A percentile compares a stretch with the other conserved stretches of the same genome.
Evolutionary conservation across 108 stramenopile genomes (phyloP).

Genomic region (Hondaea fermentalgiana): DNA sequence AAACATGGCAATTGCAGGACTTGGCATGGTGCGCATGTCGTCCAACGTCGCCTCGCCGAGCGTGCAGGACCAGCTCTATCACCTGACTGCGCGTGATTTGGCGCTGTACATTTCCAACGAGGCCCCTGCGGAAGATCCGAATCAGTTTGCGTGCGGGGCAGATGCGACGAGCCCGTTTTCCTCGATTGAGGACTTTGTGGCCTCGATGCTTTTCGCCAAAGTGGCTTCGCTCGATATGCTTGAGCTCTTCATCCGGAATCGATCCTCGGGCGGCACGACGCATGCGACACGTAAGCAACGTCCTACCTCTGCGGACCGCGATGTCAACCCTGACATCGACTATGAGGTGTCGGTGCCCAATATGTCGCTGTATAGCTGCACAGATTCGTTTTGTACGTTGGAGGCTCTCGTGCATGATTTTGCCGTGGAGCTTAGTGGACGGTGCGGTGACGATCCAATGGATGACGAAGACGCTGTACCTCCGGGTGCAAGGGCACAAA

Average conservation of each 20-base stretch:
- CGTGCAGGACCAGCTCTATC: background rate
- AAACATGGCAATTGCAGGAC: background rate
- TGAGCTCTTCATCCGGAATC: background rate
- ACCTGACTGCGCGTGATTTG: background rate
- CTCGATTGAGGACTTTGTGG: background rate
- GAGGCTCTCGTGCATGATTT: background rate
- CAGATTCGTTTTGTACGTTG: background rate
- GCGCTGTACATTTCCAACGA: background rate
- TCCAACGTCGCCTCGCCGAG: background rate
- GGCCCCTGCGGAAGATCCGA: background rate
- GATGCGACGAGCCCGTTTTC: background rate
- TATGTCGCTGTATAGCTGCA: background rate
- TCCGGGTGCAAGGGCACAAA: no score
- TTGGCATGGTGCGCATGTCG: background rate
- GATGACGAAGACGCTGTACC: no score
- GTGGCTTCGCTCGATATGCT: background rate
- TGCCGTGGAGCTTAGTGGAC: background rate
- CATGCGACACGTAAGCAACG: background rate
- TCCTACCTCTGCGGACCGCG: background rate
- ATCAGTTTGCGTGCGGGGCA: background rate
- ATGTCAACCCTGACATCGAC: background rate
- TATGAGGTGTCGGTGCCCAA: background rate
- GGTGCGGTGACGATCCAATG: background rate
- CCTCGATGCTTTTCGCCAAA: constrained; percentile 8
- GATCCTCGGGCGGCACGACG: background rate